phyloP scores from a whole-genome alignment of 1,139 yeast genomes.

The Eremothecium coryli region DNA sequence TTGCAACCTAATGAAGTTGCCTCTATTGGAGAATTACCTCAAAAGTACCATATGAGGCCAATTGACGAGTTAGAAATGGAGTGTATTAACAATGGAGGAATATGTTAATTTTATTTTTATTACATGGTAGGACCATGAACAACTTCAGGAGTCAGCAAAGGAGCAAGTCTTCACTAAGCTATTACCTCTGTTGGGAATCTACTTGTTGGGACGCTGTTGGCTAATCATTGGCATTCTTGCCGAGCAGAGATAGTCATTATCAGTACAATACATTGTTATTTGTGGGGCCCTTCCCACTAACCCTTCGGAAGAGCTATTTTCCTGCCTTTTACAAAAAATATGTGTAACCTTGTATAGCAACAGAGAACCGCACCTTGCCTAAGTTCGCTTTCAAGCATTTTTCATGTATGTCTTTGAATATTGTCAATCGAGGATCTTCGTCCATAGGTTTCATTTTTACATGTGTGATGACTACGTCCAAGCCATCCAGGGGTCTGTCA shows the following conservation, averaged over 20 bases:
- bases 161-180: too few species aligned
- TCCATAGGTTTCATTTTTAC: conserved; percentile 47
- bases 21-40: conserved; percentile 58
- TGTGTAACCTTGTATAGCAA: conserved; percentile 26
- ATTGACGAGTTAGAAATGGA: conserved; percentile 65
- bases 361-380: conserved; percentile 18
- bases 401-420: conserved; percentile 41
- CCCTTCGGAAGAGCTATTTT: too few species aligned
- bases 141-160: too few species aligned
- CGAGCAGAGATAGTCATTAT: too few species aligned
- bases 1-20: conserved; percentile 31
- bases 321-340: conserved; percentile 16
- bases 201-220: too few species aligned
- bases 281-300: too few species aligned
- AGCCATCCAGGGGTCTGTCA: conserved; percentile 12
- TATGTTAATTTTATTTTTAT: conserved; percentile 30
- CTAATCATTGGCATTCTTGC: too few species aligned
- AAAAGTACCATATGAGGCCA: conserved; percentile 56
- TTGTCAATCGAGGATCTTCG: conserved; percentile 47
- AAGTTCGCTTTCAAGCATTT: conserved; percentile 13
- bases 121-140: too few species aligned
- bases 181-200: too few species aligned
- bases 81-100: conserved; percentile 69
- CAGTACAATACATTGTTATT: too few species aligned
- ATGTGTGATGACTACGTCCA: conserved; percentile 60